A percentile compares a stretch with the other conserved stretches of the same genome.
phyloP scores from a whole-genome alignment of 1,139 yeast species.

The Debaryomycetaceae sp. region DNA sequence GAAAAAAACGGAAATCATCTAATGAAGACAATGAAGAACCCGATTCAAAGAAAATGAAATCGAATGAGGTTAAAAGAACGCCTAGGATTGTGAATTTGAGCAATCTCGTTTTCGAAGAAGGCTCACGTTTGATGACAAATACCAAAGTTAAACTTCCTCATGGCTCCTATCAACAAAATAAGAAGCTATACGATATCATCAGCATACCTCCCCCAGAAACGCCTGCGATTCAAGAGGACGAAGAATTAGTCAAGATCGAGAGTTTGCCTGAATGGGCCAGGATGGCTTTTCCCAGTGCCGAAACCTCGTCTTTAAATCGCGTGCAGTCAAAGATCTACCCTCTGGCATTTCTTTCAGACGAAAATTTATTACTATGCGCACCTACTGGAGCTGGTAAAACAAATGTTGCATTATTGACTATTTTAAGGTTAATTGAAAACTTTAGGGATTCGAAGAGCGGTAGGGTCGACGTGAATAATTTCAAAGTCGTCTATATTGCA shows the following conservation, averaged over 20 bases:
- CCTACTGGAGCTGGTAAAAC: conserved; percentile 99
- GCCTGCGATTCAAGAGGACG: conserved; percentile 53
- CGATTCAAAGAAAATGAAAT: conserved; percentile 7
- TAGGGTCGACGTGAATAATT: conserved; percentile 48
- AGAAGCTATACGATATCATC: conserved; percentile 77
- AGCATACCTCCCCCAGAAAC: conserved; percentile 62
- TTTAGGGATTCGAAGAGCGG: conserved; percentile 48
- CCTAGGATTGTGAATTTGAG: conserved; percentile 66
- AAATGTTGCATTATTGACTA: conserved; percentile 84
- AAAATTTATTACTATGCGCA: conserved; percentile 82
- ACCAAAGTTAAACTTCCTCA: conserved; percentile 71
- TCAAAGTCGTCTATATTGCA: conserved; percentile 86
- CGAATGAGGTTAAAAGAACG: conserved; percentile 16
- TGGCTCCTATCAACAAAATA: conserved; percentile 76
- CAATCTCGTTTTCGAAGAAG: conserved; percentile 64
- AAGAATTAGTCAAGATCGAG: conserved; percentile 53
- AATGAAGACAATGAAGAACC: conserved; percentile 4
- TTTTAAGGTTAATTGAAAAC: conserved; percentile 59
- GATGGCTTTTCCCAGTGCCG: conserved; percentile 66
- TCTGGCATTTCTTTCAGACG: conserved; percentile 65
- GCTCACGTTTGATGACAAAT: conserved; percentile 64
- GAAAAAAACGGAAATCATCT: conserved; percentile 16
- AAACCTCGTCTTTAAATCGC: conserved; percentile 66
- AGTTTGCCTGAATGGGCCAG: conserved; percentile 82
- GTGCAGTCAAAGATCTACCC: conserved; percentile 85